A percentile compares a stretch with the other conserved stretches of the same genome.
These are phyloP conservation scores for Acanthamoeba sp. DNA, from an alignment of 208 protist species.

Conservation along the genomic window DNA sequence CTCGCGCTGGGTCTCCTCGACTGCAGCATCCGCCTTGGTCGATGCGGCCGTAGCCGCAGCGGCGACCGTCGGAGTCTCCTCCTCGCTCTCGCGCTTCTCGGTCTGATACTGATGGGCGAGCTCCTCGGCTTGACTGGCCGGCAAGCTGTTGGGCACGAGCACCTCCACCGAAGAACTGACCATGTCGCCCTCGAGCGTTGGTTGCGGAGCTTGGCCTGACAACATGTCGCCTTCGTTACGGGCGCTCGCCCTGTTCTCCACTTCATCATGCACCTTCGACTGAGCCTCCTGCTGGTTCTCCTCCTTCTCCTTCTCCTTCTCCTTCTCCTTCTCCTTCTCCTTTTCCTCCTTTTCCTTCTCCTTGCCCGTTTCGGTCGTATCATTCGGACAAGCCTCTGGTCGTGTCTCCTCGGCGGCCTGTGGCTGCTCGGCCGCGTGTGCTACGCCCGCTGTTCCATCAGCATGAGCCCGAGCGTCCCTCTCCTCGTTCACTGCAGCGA, in stretches of 20 bases:
- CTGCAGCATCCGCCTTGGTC: not conserved
- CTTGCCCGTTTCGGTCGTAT: not conserved
- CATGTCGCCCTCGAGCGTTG: not conserved
- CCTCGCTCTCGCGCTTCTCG: too few species aligned
- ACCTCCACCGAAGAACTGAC: not conserved
- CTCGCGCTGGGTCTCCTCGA: not conserved
- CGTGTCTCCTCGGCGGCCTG: too few species aligned
- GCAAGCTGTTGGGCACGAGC: slow-evolving; percentile 29
- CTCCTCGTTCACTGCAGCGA: too few species aligned
- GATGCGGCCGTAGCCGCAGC: not conserved
- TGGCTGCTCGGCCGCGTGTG: too few species aligned
- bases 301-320: not conserved
- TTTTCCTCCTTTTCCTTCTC: not conserved
- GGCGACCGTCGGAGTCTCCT: not conserved
- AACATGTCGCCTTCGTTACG: not conserved
- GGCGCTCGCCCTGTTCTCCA: too few species aligned
- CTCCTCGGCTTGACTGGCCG: not conserved
- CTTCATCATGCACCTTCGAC: too few species aligned
- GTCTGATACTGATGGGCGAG: not conserved
- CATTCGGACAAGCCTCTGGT: too few species aligned
- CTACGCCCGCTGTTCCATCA: too few species aligned
- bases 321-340: not conserved
- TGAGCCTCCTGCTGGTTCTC: not conserved
- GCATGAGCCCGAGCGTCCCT: too few species aligned
- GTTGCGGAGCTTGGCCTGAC: not conserved